A percentile compares a stretch with the other conserved stretches of the same genome.
These are phyloP conservation scores for Debaryomyces robertsiae DNA, from an alignment of 1,139 yeast species.

Conservation along the genomic window DNA sequence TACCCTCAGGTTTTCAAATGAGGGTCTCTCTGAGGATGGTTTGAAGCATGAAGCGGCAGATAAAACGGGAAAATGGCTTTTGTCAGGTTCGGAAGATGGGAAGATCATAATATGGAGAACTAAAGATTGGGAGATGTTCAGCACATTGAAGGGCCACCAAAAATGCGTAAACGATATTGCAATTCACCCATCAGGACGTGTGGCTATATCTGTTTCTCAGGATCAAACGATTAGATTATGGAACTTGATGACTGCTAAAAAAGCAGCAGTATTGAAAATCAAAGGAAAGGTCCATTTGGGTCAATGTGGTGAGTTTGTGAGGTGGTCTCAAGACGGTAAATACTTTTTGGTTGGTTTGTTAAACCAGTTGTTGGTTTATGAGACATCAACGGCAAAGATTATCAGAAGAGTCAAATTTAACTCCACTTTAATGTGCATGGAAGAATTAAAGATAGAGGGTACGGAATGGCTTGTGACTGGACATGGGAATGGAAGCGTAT, in stretches of 20 bases:
- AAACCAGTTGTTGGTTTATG: constrained; percentile 65
- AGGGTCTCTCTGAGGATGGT: constrained; percentile 24
- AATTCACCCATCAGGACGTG: constrained; percentile 90
- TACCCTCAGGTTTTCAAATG: constrained; percentile 67
- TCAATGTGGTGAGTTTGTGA: constrained; percentile 65
- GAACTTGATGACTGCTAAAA: constrained; percentile 97
- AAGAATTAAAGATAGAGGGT: constrained; percentile 45
- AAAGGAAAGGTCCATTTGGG: constrained; percentile 67
- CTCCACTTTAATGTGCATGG: constrained; percentile 70
- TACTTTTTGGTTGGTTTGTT: constrained; percentile 75
- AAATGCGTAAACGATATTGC: constrained; percentile 79
- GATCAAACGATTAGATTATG: constrained; percentile 85
- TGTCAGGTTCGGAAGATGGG: constrained; percentile 92
- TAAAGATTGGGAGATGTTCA: constrained; percentile 94
- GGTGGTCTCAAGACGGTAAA: constrained; percentile 65
- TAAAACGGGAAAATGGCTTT: constrained; percentile 77
- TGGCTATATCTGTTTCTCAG: constrained; percentile 85
- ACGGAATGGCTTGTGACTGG: constrained; percentile 67
- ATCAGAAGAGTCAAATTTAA: constrained; percentile 50
- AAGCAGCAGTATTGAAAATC: constrained; percentile 81
- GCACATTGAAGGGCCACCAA: constrained; percentile 82
- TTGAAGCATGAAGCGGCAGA: constrained; percentile 20
- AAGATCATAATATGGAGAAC: constrained; percentile 91
- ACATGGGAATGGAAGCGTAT: constrained; percentile 70
- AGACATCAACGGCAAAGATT: constrained; percentile 64